These are phyloP conservation scores for Angomonas ambiguus DNA, from an alignment of 208 protist genomes.

Conservation along the genomic window DNA sequence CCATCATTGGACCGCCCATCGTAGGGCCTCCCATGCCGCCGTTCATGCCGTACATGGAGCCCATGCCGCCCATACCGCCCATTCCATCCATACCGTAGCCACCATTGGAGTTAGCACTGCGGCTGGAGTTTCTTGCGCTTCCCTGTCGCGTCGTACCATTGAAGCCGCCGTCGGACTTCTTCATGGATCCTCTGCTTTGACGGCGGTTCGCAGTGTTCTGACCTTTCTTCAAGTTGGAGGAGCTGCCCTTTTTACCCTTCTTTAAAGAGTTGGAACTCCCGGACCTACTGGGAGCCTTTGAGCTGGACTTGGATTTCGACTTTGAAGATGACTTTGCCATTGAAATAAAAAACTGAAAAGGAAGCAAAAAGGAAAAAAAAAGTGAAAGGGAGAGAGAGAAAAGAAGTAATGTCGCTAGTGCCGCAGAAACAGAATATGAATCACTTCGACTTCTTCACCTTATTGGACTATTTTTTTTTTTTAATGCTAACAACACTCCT, in stretches of 20 bases:
- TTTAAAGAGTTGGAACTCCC: not conserved
- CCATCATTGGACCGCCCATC: slow-evolving; percentile 18
- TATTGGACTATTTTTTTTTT: too few relatives aligned
- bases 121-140: slow-evolving; percentile 18
- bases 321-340: not conserved
- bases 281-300: not conserved
- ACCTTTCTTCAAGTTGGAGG: not conserved
- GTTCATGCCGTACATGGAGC: slow-evolving; percentile 28
- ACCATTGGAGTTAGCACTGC: slow-evolving; percentile 11
- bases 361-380: not conserved
- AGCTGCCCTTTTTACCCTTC: not conserved
- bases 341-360: not conserved
- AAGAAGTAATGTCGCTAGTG: not conserved
- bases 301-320: too few relatives aligned
- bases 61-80: slow-evolving; percentile 22
- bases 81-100: slow-evolving; percentile 9
- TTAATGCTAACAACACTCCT: not conserved
- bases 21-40: slow-evolving; percentile 9
- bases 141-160: too few relatives aligned
- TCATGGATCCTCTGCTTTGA: too few relatives aligned
- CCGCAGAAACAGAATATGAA: too few relatives aligned
- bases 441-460: too few relatives aligned
- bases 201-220: too few relatives aligned
- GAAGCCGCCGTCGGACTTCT: too few relatives aligned
- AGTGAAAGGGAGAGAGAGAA: not conserved